Conservation (phyloP, 2,329 filamentous ascomycete genomes). For the Claviceps humidiphila region DNA sequence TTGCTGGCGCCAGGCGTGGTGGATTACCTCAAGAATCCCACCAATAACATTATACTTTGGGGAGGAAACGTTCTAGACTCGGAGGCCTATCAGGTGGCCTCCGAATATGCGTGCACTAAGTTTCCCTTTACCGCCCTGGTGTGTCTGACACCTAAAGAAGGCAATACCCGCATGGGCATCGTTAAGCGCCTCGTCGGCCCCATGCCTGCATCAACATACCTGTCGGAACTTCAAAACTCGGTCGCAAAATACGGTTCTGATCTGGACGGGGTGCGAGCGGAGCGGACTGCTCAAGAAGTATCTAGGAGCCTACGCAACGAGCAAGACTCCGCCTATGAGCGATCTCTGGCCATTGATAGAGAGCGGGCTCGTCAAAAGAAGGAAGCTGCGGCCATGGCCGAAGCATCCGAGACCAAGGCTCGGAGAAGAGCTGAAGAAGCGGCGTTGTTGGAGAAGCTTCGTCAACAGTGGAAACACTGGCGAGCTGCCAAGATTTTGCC, state of each 20-base stretch:
- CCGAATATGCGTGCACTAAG: conserved; percentile 76
- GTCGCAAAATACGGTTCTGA: conserved; percentile 67
- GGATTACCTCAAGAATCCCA: conserved; percentile 58
- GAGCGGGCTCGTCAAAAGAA: conserved; percentile 65
- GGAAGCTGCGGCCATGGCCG: conserved; percentile 62
- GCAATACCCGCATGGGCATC: conserved; percentile 80
- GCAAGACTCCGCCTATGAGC: conserved; percentile 88
- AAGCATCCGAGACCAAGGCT: conserved; percentile 50
- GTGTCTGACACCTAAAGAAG: conserved; percentile 74
- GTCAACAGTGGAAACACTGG: conserved; percentile 68
- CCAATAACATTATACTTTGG: conserved; percentile 79
- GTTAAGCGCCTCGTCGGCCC: conserved; percentile 66
- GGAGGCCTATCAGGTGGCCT: conserved; percentile 87
- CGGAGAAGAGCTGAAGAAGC: conserved; percentile 50
- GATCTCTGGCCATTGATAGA: conserved; percentile 74
- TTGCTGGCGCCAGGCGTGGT: conserved; percentile 64
- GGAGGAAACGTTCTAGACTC: conserved; percentile 85
- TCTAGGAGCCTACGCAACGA: conserved; percentile 70
- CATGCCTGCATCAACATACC: conserved; percentile 54
- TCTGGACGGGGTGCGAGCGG: conserved; percentile 59
- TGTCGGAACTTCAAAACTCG: conserved; percentile 60
- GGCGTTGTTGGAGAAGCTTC: conserved; percentile 28
- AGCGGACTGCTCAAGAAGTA: conserved; percentile 67
- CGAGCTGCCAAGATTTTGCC: conserved; percentile 51
- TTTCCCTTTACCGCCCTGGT: conserved; percentile 83